A percentile compares a stretch with the other conserved stretches of the same genome.
Conservation (phyloP, 176 grass and related monocot species). For the Poa annua region DNA sequence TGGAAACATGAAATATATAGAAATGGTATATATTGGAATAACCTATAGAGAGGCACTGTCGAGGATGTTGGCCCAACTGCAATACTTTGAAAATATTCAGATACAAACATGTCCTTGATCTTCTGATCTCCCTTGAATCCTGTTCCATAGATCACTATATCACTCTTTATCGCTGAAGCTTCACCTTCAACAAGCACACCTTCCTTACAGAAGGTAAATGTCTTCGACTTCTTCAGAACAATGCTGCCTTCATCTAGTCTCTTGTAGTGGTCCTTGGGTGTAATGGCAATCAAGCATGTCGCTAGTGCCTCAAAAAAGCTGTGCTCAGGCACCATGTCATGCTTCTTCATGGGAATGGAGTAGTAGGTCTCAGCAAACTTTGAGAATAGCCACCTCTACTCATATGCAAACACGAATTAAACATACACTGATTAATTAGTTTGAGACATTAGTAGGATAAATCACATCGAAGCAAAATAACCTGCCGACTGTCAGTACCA, state of each 20-base stretch:
- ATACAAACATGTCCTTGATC: too few species aligned
- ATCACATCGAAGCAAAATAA: neutral
- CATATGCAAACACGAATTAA: neutral
- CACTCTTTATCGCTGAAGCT: too few species aligned
- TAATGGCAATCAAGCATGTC: constrained; percentile 46
- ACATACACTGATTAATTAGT: neutral
- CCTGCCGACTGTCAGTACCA: constrained; percentile 21
- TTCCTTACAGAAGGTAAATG: constrained; percentile 58
- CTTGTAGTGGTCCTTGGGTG: constrained; percentile 56
- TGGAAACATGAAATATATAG: too few species aligned
- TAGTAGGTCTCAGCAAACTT: constrained; percentile 68
- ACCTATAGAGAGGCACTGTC: too few species aligned
- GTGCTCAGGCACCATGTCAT: constrained; percentile 58
- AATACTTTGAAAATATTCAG: too few species aligned
- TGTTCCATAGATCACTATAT: too few species aligned
- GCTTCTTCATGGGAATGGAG: constrained; percentile 55
- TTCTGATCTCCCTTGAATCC: too few species aligned
- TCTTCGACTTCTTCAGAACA: constrained; percentile 56
- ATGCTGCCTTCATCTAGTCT: constrained; percentile 70
- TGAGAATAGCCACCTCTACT: constrained; percentile 54
- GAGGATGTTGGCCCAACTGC: too few species aligned
- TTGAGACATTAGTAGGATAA: neutral
- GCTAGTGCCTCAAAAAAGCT: constrained; percentile 50
- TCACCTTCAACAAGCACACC: constrained; percentile 56
- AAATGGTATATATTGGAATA: too few species aligned